Percentiles rank a stretch among this genome's conserved stretches.
phyloP scores from a whole-genome alignment of 768 basidiomycete species.

The Rhizopogon vinicolor region DNA sequence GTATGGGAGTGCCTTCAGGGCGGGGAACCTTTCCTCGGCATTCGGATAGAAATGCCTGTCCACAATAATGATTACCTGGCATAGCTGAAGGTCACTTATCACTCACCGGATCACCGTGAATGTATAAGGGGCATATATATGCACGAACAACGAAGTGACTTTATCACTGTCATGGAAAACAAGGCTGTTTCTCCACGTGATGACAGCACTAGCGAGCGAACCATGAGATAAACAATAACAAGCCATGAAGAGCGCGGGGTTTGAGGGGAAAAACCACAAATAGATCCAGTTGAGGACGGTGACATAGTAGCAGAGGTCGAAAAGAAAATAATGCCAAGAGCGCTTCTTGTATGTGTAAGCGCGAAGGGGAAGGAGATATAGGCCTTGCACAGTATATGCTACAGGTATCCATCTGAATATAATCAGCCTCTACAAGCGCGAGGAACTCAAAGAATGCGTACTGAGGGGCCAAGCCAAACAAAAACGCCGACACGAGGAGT shows the following conservation, averaged over 20 bases:
- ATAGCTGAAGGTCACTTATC: neutral
- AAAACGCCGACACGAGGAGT: slow-evolving; percentile 74
- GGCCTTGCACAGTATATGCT: slow-evolving; percentile 73
- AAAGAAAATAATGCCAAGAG: slow-evolving; percentile 92
- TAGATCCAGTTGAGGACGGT: slow-evolving; percentile 89
- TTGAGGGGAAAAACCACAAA: slow-evolving; percentile 85
- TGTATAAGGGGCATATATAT: slow-evolving; percentile 88
- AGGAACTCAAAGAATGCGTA: slow-evolving; percentile 36
- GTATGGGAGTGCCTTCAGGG: slow-evolving; percentile 62
- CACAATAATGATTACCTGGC: neutral
- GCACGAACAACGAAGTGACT: slow-evolving; percentile 92
- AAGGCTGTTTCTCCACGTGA: slow-evolving; percentile 97
- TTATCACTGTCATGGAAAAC: slow-evolving; percentile 98
- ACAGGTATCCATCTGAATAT: slow-evolving; percentile 77
- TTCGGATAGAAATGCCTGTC: slow-evolving; percentile 84
- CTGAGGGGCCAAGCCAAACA: slow-evolving; percentile 88
- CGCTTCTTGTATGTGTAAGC: slow-evolving; percentile 88
- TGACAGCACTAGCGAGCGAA: slow-evolving; percentile 87
- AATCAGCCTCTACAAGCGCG: slow-evolving; percentile 5
- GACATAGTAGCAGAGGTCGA: slow-evolving; percentile 90
- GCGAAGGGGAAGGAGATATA: slow-evolving; percentile 80
- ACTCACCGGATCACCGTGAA: slow-evolving; percentile 87
- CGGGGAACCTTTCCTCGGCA: slow-evolving; percentile 81
- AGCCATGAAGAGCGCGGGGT: slow-evolving; percentile 76
- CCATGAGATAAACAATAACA: slow-evolving; percentile 94